These are phyloP conservation scores for Penicillium sp. DNA, from an alignment of 2,329 filamentous ascomycete species.

Conservation along the genomic window DNA sequence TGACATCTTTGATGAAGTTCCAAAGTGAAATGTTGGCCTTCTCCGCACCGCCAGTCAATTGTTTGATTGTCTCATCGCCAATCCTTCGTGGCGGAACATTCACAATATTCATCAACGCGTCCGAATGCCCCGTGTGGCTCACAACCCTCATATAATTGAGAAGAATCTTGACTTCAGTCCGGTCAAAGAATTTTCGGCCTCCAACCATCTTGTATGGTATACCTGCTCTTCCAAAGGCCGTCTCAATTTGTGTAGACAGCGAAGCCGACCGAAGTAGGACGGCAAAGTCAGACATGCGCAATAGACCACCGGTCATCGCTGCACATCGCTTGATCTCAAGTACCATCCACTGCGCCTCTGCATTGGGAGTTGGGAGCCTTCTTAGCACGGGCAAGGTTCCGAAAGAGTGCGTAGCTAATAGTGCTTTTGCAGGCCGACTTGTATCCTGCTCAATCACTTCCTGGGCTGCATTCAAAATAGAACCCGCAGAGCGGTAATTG, in stretches of 20 bases:
- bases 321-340: conserved; percentile 72
- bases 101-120: conserved; percentile 77
- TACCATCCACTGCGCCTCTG: conserved; percentile 86
- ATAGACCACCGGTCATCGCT: conserved; percentile 68
- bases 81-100: conserved; percentile 80
- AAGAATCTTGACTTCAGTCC: conserved; percentile 80
- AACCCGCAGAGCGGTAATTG: conserved; percentile 88
- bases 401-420: conserved; percentile 75
- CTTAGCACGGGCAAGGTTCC: conserved; percentile 80
- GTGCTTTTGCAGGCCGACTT: conserved; percentile 71
- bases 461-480: conserved; percentile 75
- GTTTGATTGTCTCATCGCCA: conserved; percentile 73
- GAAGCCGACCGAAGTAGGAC: conserved; percentile 82
- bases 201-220: conserved; percentile 92
- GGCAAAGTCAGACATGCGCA: conserved; percentile 75
- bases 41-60: conserved; percentile 74
- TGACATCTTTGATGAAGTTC: conserved; percentile 63
- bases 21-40: conserved; percentile 68
- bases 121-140: conserved; percentile 80
- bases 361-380: conserved; percentile 64
- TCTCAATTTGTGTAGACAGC: conserved; percentile 82
- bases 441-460: conserved; percentile 88
- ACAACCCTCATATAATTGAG: conserved; percentile 86
- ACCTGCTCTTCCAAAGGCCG: conserved; percentile 73
- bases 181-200: conserved; percentile 87